phyloP scores from a whole-genome alignment of 257 asterid species.

The Anisodus acutangulus region DNA sequence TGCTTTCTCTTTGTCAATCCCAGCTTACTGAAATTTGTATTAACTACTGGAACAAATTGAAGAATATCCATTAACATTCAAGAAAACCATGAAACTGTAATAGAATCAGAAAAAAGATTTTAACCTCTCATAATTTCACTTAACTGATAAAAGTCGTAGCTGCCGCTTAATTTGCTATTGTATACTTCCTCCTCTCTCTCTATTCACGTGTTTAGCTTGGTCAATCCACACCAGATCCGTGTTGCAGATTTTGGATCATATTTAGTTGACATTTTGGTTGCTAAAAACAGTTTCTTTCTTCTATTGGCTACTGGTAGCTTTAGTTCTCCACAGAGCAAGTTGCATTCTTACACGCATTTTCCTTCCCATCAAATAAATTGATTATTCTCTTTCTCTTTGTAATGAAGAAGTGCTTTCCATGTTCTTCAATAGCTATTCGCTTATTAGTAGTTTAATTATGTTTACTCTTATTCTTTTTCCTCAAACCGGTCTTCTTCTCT shows the following conservation, averaged over 20 bases:
- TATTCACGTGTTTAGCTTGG: slow-evolving; percentile 14
- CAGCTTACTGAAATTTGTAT: slow-evolving; percentile 3
- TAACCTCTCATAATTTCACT: neutral
- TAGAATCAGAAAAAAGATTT: slow-evolving; percentile 15
- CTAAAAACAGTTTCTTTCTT: slow-evolving; percentile 16
- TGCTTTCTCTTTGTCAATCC: slow-evolving; percentile 8
- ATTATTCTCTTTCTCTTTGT: slow-evolving; percentile 10
- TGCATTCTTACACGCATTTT: slow-evolving; percentile 7
- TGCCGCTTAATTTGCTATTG: slow-evolving; percentile 3
- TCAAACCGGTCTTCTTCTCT: neutral
- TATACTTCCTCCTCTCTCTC: neutral
- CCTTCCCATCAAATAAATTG: slow-evolving; percentile 24
- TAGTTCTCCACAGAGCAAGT: slow-evolving; percentile 8
- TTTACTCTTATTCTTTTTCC: neutral
- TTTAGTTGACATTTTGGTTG: neutral
- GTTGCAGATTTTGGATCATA: slow-evolving; percentile 10
- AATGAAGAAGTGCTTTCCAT: neutral
- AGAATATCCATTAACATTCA: slow-evolving; percentile 1
- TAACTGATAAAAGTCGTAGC: slow-evolving; percentile 19
- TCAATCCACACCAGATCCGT: neutral
- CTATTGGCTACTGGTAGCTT: neutral
- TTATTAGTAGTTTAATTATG: neutral
- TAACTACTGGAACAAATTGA: neutral
- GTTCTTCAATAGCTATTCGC: slow-evolving; percentile 17
- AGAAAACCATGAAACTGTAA: slow-evolving; percentile 17